phyloP scores from a whole-genome alignment of 1,139 yeast genomes.

The Hansenula sp. region DNA sequence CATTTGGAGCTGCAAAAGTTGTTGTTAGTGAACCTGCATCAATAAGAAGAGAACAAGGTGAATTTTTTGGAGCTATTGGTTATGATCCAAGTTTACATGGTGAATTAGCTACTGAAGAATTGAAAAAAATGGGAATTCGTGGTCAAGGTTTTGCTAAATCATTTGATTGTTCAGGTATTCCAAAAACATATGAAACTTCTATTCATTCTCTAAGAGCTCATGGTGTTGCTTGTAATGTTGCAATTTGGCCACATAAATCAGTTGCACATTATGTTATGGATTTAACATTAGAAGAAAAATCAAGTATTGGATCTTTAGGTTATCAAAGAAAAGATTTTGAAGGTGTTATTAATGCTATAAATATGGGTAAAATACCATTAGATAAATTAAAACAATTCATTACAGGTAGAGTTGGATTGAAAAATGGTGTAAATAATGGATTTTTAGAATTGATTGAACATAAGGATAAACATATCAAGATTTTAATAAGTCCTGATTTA shows the following conservation, averaged over 20 bases:
- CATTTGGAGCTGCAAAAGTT: constrained; percentile 47
- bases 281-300: constrained; percentile 40
- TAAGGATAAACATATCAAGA: constrained; percentile 47
- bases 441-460: constrained; percentile 39
- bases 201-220: constrained; percentile 49
- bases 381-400: constrained; percentile 38
- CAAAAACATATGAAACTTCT: constrained; percentile 48
- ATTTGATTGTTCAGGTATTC: constrained; percentile 61
- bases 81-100: constrained; percentile 42
- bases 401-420: constrained; percentile 38
- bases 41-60: constrained; percentile 50
- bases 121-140: constrained; percentile 38
- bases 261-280: constrained; percentile 47
- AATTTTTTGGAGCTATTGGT: constrained; percentile 42
- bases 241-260: constrained; percentile 51
- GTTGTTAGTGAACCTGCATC: constrained; percentile 59
- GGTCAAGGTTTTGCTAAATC: constrained; percentile 53
- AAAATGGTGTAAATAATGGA: constrained; percentile 41
- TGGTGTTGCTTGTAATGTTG: constrained; percentile 62
- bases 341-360: constrained; percentile 44
- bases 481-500: constrained; percentile 37
- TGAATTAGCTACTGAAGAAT: constrained; percentile 29
- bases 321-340: constrained; percentile 44
- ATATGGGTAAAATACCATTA: constrained; percentile 33
- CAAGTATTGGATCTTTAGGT: constrained; percentile 47